These are phyloP conservation scores for Penicillium sp. DNA, from an alignment of 2,329 filamentous ascomycete species.

Conservation along the genomic window DNA sequence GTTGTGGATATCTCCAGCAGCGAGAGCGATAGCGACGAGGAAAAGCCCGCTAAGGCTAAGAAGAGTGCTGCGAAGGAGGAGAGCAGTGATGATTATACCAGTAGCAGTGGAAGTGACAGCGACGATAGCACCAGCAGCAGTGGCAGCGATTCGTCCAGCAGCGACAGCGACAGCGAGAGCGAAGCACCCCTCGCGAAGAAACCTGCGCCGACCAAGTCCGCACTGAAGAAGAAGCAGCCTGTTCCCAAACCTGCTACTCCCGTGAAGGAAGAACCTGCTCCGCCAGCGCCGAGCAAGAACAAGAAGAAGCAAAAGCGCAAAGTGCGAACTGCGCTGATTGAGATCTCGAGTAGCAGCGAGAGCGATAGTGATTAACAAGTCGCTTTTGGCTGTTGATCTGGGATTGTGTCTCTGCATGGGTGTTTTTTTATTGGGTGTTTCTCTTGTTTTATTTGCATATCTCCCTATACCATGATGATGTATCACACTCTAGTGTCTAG, in stretches of 20 bases:
- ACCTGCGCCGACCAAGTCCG: conserved; percentile 18
- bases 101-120: conserved; percentile 26
- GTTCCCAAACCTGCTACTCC: conserved; percentile 1
- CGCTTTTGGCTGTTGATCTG: not conserved
- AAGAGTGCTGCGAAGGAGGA: conserved; percentile 25
- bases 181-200: conserved; percentile 17
- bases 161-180: conserved; percentile 32
- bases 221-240: conserved; percentile 9
- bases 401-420: not conserved
- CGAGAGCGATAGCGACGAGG: conserved; percentile 38
- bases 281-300: conserved; percentile 22
- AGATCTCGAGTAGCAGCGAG: conserved; percentile 37
- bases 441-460: conserved; percentile 24
- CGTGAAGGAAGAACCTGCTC: conserved; percentile 19
- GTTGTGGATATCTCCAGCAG: conserved; percentile 52
- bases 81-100: conserved; percentile 30
- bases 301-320: conserved; percentile 38
- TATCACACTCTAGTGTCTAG: conserved; percentile 8
- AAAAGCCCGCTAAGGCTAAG: conserved; percentile 23
- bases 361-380: conserved; percentile 33
- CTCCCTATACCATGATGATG: conserved; percentile 21
- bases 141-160: conserved; percentile 29
- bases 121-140: conserved; percentile 29
- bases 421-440: conserved; percentile 1
- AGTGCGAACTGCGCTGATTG: conserved; percentile 30